phyloP scores from a whole-genome alignment of 805 yeast genomes.

The Danielia oregonensis region DNA sequence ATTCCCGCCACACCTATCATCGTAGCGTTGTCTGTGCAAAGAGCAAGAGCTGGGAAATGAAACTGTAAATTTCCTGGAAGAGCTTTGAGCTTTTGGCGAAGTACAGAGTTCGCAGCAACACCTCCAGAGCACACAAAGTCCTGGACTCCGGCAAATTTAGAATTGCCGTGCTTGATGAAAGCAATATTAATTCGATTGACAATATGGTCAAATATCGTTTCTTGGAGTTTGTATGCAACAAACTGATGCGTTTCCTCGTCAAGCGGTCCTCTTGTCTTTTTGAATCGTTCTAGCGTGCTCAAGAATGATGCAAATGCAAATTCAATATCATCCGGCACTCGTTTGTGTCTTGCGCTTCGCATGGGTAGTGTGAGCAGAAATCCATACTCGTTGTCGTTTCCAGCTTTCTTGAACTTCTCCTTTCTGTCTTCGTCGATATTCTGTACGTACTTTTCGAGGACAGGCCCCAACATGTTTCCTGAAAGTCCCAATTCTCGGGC shows the following conservation, averaged over 20 bases:
- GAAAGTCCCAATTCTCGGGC: slow-evolving; percentile 77
- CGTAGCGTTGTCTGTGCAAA: slow-evolving; percentile 93
- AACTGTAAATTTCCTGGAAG: slow-evolving; percentile 25
- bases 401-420: slow-evolving; percentile 19
- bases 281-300: slow-evolving; percentile 44
- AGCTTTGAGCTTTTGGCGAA: slow-evolving; percentile 50
- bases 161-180: slow-evolving; percentile 34
- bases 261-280: slow-evolving; percentile 29
- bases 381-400: slow-evolving; percentile 19
- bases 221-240: slow-evolving; percentile 59
- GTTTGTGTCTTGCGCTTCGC: slow-evolving; percentile 26
- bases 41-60: slow-evolving; percentile 62
- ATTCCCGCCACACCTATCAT: slow-evolving; percentile 99
- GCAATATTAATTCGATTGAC: slow-evolving; percentile 58
- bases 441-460: slow-evolving; percentile 57
- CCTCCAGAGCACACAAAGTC: slow-evolving; percentile 89
- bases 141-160: slow-evolving; percentile 39
- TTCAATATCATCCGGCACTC: slow-evolving; percentile 24
- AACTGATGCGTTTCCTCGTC: slow-evolving; percentile 44
- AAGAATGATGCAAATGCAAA: slow-evolving; percentile 81
- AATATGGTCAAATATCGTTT: slow-evolving; percentile 68
- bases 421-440: slow-evolving; percentile 23
- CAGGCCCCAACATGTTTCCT: slow-evolving; percentile 86
- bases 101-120: slow-evolving; percentile 70
- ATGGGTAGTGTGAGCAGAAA: slow-evolving; percentile 30